phyloP scores from a whole-genome alignment of 1,284 basidiomycete species.

The Ustilago vetiveriae region DNA sequence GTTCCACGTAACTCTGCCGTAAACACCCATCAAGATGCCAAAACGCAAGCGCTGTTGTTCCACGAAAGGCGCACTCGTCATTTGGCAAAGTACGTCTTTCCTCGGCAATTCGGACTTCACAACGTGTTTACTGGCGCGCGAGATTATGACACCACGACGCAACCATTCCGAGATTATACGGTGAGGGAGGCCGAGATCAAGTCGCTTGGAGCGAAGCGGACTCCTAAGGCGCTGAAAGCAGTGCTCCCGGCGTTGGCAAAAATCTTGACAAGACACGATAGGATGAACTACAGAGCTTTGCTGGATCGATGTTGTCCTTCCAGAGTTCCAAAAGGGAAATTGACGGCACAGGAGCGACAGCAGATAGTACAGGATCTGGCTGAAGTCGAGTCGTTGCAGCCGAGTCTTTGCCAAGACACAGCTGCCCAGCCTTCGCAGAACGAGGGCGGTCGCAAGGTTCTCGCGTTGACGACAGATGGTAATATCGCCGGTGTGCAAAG shows the following conservation, averaged over 20 bases:
- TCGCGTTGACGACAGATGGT: neutral
- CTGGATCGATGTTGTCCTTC: conserved; percentile 77
- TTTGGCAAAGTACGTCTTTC: conserved; percentile 83
- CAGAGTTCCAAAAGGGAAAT: conserved; percentile 71
- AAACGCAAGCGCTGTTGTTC: conserved; percentile 6
- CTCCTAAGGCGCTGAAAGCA: conserved; percentile 77
- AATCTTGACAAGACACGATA: conserved; percentile 76
- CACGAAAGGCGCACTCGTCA: conserved; percentile 70
- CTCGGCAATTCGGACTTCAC: conserved; percentile 77
- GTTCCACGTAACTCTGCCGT: neutral
- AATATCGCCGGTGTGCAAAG: conserved; percentile 3
- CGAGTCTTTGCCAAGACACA: conserved; percentile 1
- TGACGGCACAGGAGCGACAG: conserved; percentile 70
- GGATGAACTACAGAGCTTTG: conserved; percentile 77
- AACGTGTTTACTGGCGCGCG: conserved; percentile 71
- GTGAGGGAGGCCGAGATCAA: conserved; percentile 79
- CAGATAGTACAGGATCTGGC: conserved; percentile 75
- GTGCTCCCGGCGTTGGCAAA: conserved; percentile 73
- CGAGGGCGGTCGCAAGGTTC: neutral
- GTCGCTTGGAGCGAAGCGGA: conserved; percentile 70
- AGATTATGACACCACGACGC: conserved; percentile 42
- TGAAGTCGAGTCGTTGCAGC: conserved; percentile 21
- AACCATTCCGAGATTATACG: conserved; percentile 72
- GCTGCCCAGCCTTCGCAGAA: conserved; percentile 1
- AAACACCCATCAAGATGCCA: conserved; percentile 1